Evolutionary conservation across 202 grass and related monocot species (phyloP).

Genomic region (Setaria italica): DNA sequence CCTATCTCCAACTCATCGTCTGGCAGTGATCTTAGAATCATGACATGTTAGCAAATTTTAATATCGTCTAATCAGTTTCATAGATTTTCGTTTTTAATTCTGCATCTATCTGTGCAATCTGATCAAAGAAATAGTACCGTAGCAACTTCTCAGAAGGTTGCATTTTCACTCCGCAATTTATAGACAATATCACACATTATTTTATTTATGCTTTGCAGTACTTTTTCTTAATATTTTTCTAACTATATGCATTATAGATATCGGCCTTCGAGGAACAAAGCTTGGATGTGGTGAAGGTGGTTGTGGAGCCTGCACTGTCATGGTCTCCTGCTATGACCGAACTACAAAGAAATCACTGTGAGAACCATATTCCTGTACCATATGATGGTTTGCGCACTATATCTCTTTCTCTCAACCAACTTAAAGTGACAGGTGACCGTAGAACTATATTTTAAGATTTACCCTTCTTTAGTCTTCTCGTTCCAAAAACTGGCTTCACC

Average conservation of each 20-base stretch:
- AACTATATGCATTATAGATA: slow-evolving; percentile 57
- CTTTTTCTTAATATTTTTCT: slow-evolving; percentile 37
- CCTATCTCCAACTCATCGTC: not conserved
- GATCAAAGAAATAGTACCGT: not conserved
- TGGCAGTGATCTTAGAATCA: not conserved
- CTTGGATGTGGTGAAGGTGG: slow-evolving; percentile 99
- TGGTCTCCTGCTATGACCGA: slow-evolving; percentile 77
- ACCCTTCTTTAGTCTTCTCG: not conserved
- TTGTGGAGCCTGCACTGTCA: slow-evolving; percentile 98
- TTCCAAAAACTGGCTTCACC: not conserved
- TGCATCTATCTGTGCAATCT: not conserved
- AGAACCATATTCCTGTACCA: slow-evolving; percentile 54
- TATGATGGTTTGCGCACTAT: slow-evolving; percentile 25
- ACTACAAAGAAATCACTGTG: slow-evolving; percentile 72
- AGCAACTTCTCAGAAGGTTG: not conserved
- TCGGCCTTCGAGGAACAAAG: slow-evolving; percentile 86
- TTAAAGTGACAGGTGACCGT: not conserved
- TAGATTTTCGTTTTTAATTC: not conserved
- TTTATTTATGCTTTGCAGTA: not conserved
- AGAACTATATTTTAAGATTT: slow-evolving; percentile 20
- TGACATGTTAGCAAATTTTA: not conserved
- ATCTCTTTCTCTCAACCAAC: slow-evolving; percentile 6
- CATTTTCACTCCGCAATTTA: not conserved
- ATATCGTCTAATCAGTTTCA: not conserved
- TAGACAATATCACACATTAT: slow-evolving; percentile 3